Base-by-base conservation (phyloP, 2,329 filamentous ascomycete genomes). In the Stemphylium lycopersici region DNA sequence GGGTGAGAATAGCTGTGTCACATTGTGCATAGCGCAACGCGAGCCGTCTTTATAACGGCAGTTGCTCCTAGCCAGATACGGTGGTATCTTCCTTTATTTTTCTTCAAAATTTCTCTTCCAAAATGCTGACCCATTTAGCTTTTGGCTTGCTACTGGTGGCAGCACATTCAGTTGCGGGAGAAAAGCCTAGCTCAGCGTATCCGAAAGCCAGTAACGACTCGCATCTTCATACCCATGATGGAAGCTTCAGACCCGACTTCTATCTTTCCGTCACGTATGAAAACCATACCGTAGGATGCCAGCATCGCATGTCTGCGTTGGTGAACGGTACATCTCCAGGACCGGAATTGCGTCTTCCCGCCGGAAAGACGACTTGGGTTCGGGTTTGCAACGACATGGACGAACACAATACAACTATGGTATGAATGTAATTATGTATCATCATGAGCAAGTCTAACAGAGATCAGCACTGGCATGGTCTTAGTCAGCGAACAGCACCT, bases 391-490 rank as follows among this genome's bases (percentile, higher is more conserved):
- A 87, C 64, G 78, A 84, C 55, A 82, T 86, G 71, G 55, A 70
- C 0, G 68, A 80, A 12, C 67, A 77, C 20, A 86, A 87, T 58
- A 70, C 82, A n/a, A 86, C 83, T n/a, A 83, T 86, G 68, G 82
- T 83, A 59, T 26, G 16, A n/a, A 13, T 15, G 4, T 20, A 11
- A 1, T 12, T 26, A 11, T 18, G 29, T 36, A 18, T 12, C 15
- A 16, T 1, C 6, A 20, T 38, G 8, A 8, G 5, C 18, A 12
- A 16, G 4, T 36, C 46, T 59, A 39, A 59, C 18, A 39, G 2
- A 10, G 3, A 7, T 3, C 12, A 87, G 83, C 87, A 89, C 66
- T 89, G 87, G 87, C 87, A 89, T 71, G 87, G 87, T 11, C 77
- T 90, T 7, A 81, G 80, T 13, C 83, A 85, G 67, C 76, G 81